Evolutionary conservation across 2,329 filamentous ascomycete genomes (phyloP), one percentile per base, ranked within the genome.

Genomic region (Malbranchea zuffiana): DNA sequence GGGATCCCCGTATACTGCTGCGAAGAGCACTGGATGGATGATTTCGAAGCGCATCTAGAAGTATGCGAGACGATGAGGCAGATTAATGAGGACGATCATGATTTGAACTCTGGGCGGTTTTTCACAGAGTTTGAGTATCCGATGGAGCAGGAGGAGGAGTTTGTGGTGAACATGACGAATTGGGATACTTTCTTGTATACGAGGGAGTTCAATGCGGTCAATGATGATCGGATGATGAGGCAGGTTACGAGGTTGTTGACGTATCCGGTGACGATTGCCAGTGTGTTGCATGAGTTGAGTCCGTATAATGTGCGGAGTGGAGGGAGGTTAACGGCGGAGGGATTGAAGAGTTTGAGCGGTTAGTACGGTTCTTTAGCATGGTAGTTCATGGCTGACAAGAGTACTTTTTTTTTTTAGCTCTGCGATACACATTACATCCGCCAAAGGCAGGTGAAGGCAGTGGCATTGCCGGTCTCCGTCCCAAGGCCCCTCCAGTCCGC

Each of bases 101-200:
- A 98, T 58, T 63, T 98, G 47, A 72, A 82, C 34, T 94, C 85
- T 12, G 90, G 90, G 3, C 75, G 90, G 18, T 81, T 85, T 59
- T 98, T 98, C 61, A 80, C 82, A 10, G 92, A 98, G 59, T 96
- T 93, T 53, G 78, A 87, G 44, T 93, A 94, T 54, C 86, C 90
- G 0, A 83, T 81, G 10, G 71, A 79, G 37, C 87, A 95, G 63
- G 78, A 95, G 57, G 87, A 95, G 47, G 88, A 95, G 57, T 83
- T 86, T 21, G 71, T 90, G 47, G 76, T 95, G 47, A 98, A 98
- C 62, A 87, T 98, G 82, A 93, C 82, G 28, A 98, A 92, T 59
- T 98, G 90, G 90, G 90, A 98, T 60, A 96, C 90, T 0, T 84
- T 92, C 50, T 68, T 98, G 54, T 98, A 94, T 57, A 92, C 86